These are phyloP conservation scores for Leccinum fibrillosum DNA, from an alignment of 768 basidiomycete genomes.

Conservation along the genomic window DNA sequence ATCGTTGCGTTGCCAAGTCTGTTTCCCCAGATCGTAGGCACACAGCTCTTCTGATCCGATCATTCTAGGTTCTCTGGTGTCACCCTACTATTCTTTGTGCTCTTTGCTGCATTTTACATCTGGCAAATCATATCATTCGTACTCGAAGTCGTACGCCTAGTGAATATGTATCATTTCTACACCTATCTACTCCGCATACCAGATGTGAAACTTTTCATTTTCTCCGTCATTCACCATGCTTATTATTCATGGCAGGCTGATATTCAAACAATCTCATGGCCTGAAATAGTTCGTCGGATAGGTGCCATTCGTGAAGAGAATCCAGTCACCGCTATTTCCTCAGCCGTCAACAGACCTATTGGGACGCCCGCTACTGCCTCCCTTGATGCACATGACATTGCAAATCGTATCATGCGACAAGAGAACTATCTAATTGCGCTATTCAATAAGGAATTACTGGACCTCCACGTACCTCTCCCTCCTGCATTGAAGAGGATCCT, in stretches of 20 bases:
- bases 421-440: slow-evolving; percentile 98
- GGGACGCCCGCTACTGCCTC: slow-evolving; percentile 74
- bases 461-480: slow-evolving; percentile 83
- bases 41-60: slow-evolving; percentile 14
- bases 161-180: slow-evolving; percentile 96
- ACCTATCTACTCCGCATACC: slow-evolving; percentile 91
- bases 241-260: slow-evolving; percentile 63
- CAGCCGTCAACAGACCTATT: slow-evolving; percentile 44
- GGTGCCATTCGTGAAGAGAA: slow-evolving; percentile 89
- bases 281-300: slow-evolving; percentile 88
- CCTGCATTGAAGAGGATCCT: slow-evolving; percentile 49
- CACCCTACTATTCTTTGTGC: slow-evolving; percentile 77
- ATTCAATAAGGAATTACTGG: slow-evolving; percentile 94
- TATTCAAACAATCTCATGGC: slow-evolving; percentile 97
- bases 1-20: slow-evolving; percentile 80
- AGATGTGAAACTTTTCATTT: slow-evolving; percentile 56
- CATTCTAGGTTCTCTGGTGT: slow-evolving; percentile 72
- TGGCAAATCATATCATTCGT: slow-evolving; percentile 86
- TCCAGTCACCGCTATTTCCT: slow-evolving; percentile 84
- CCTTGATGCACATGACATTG: slow-evolving; percentile 96
- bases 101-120: slow-evolving; percentile 83
- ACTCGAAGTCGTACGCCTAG: slow-evolving; percentile 69
- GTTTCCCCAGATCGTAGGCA: slow-evolving; percentile 21
- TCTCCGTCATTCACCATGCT: slow-evolving; percentile 2
- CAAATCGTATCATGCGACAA: slow-evolving; percentile 95